Conservation (phyloP, 2,329 filamentous ascomycete species). For the Colletotrichum liriopes region DNA sequence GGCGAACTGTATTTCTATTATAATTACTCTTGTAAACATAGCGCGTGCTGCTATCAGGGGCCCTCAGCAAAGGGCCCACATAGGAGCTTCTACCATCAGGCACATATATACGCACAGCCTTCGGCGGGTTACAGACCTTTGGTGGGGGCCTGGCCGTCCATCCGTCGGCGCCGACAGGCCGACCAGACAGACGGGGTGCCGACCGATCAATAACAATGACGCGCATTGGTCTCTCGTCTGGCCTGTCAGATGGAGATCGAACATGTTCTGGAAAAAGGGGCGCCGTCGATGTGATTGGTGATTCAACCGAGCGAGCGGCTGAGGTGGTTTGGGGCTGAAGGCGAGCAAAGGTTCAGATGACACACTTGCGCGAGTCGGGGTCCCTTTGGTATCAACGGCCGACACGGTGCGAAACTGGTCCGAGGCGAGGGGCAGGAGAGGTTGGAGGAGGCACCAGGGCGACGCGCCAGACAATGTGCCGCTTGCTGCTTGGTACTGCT, state of each 20-base stretch:
- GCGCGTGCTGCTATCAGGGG: constrained; percentile 10
- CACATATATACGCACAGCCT: constrained; percentile 5
- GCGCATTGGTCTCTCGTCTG: constrained; percentile 19
- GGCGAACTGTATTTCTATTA: constrained; percentile 24
- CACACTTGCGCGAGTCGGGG: constrained; percentile 27
- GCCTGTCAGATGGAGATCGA: constrained; percentile 12
- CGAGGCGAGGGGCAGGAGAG: not conserved
- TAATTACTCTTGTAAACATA: not conserved
- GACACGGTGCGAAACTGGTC: constrained; percentile 2
- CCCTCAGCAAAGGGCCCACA: not conserved
- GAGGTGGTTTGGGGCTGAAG: constrained; percentile 21
- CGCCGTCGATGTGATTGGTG: constrained; percentile 5
- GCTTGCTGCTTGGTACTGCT: too few relatives aligned
- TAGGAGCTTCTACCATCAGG: not conserved
- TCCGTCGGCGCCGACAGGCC: not conserved
- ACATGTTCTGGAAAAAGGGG: constrained; percentile 22
- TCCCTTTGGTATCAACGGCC: too few relatives aligned
- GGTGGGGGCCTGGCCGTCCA: not conserved
- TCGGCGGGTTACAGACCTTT: not conserved
- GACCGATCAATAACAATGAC: constrained; percentile 18
- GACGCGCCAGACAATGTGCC: too few relatives aligned
- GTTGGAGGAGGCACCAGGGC: not conserved
- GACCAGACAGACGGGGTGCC: not conserved
- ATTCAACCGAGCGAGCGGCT: not conserved
- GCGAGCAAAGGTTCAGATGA: constrained; percentile 29